phyloP scores from a whole-genome alignment of 768 basidiomycete genomes.

The Lentinula sp. region DNA sequence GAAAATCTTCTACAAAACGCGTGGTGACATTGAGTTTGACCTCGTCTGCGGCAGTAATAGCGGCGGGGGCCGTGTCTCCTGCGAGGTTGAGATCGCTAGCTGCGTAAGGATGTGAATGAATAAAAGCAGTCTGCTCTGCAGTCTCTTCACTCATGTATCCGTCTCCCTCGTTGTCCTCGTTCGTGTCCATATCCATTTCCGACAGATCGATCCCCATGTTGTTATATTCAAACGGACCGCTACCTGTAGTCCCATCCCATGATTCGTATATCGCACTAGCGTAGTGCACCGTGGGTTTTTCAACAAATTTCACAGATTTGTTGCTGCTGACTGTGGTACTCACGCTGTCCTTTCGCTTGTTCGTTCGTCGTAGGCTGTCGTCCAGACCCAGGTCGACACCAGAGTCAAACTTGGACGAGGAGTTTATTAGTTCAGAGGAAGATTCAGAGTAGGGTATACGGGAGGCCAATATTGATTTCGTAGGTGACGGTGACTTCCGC shows the following conservation, averaged over 20 bases:
- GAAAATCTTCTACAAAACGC: not conserved
- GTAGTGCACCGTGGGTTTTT: slow-evolving; percentile 58
- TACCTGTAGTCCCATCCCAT: slow-evolving; percentile 4
- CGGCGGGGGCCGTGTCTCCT: not conserved
- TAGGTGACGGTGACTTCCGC: slow-evolving; percentile 21
- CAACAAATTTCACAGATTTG: slow-evolving; percentile 69
- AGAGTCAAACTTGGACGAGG: not conserved
- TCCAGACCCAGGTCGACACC: not conserved
- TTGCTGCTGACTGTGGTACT: slow-evolving; percentile 19
- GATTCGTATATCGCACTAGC: slow-evolving; percentile 10
- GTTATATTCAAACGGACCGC: slow-evolving; percentile 14
- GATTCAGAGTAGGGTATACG: slow-evolving; percentile 43
- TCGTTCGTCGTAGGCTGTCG: not conserved
- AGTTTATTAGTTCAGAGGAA: slow-evolving; percentile 12
- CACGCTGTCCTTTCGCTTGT: slow-evolving; percentile 7
- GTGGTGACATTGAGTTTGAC: not conserved
- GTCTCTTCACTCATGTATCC: not conserved
- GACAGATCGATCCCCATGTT: slow-evolving; percentile 17
- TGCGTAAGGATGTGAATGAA: slow-evolving; percentile 7
- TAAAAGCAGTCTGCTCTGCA: not conserved
- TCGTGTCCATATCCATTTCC: slow-evolving; percentile 10
- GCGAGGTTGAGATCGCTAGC: not conserved
- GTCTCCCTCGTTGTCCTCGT: slow-evolving; percentile 2
- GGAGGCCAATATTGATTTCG: slow-evolving; percentile 52
- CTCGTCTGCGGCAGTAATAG: not conserved